These are phyloP conservation scores for Marasmius oreades DNA, from an alignment of 1,284 basidiomycete species.

Conservation along the genomic window DNA sequence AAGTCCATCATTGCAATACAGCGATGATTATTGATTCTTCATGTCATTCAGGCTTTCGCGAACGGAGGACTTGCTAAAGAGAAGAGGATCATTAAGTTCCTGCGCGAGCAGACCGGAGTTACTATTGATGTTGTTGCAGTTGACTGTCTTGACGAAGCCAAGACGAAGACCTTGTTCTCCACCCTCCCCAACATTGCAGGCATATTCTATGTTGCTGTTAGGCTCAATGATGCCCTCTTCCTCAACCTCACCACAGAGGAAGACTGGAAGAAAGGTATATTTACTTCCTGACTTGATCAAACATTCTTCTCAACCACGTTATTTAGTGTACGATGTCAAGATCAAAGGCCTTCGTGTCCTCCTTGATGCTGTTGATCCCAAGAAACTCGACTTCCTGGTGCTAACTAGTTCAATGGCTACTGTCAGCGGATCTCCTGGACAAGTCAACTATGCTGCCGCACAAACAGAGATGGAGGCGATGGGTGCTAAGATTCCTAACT, in stretches of 20 bases:
- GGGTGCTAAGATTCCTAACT: not conserved
- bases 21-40: not conserved
- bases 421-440: constrained; percentile 1
- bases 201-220: constrained; percentile 18
- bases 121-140: constrained; percentile 1
- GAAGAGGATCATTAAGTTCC: not conserved
- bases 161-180: constrained; percentile 1
- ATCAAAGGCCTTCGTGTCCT: not conserved
- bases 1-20: too few relatives aligned
- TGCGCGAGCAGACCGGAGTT: not conserved
- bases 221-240: constrained; percentile 16
- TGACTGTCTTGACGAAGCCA: constrained; percentile 1
- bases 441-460: not conserved
- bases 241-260: constrained; percentile 13
- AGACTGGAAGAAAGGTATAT: constrained; percentile 16
- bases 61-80: not conserved
- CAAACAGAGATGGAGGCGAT: constrained; percentile 4
- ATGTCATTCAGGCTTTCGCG: not conserved
- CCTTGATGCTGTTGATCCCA: constrained; percentile 1
- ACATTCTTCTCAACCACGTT: not conserved
- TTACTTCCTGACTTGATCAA: too few relatives aligned
- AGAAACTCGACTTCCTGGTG: constrained; percentile 3
- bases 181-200: constrained; percentile 8
- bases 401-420: constrained; percentile 2
- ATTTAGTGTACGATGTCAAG: not conserved